Percentiles rank a stretch among this genome's conserved stretches.
phyloP scores from a whole-genome alignment of 768 basidiomycete species.

The Chalciporus piperatus region DNA sequence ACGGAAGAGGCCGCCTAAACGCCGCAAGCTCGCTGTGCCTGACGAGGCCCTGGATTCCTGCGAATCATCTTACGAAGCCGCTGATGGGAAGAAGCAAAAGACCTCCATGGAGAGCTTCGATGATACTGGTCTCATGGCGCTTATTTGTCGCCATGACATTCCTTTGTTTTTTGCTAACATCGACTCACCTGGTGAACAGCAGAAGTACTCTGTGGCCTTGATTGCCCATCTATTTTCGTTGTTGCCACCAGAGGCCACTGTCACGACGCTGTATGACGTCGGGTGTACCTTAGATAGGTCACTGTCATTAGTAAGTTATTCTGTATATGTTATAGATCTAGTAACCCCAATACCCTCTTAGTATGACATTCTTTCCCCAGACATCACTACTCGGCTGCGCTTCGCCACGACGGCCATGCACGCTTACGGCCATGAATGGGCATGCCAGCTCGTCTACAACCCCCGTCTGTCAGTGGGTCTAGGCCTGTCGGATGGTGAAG shows the following conservation, averaged over 20 bases:
- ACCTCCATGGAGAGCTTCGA: conserved; percentile 28
- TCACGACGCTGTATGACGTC: conserved; percentile 32
- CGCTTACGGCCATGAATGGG: too few relatives aligned
- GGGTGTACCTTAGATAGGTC: conserved; percentile 32
- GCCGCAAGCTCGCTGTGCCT: conserved; percentile 18
- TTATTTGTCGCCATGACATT: too few relatives aligned
- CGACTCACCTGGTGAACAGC: not conserved
- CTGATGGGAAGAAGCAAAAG: too few relatives aligned
- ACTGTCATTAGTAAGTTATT: conserved; percentile 23
- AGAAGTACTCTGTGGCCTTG: conserved; percentile 37
- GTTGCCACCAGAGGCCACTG: conserved; percentile 31
- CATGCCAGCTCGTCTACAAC: too few relatives aligned
- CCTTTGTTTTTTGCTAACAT: conserved; percentile 37
- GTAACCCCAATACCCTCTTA: too few relatives aligned
- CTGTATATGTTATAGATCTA: too few relatives aligned
- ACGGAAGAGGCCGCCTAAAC: conserved; percentile 14
- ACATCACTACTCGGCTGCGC: too few relatives aligned
- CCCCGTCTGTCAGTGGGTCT: too few relatives aligned
- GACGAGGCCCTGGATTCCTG: conserved; percentile 36
- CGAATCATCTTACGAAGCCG: too few relatives aligned
- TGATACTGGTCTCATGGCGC: conserved; percentile 35
- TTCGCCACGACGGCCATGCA: too few relatives aligned
- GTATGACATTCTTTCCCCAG: too few relatives aligned
- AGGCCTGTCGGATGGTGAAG: too few relatives aligned
- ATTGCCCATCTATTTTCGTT: conserved; percentile 27